These are phyloP conservation scores for Saururus chinensis DNA, from an alignment of 164 flowering plant species.

Conservation along the genomic window DNA sequence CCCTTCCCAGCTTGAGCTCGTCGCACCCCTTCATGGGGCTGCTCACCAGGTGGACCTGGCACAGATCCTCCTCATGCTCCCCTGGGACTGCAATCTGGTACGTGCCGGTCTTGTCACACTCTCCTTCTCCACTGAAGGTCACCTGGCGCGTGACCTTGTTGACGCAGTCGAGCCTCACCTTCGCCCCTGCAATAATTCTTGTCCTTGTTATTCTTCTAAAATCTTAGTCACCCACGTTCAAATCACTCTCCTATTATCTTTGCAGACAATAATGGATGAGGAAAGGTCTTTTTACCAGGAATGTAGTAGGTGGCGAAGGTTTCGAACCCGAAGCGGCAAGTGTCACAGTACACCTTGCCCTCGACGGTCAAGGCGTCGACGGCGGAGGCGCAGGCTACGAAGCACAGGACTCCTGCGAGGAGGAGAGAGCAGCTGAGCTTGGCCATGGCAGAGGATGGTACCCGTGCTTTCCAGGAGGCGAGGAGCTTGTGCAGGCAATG, in stretches of 20 bases:
- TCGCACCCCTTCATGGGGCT: slow-evolving; percentile 32
- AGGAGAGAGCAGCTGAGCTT: neutral
- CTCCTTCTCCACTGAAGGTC: slow-evolving; percentile 23
- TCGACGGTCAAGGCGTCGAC: neutral
- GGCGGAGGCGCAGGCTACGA: neutral
- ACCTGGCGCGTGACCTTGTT: slow-evolving; percentile 18
- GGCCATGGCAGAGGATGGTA: neutral
- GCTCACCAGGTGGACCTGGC: slow-evolving; percentile 29
- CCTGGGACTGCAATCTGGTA: slow-evolving; percentile 30
- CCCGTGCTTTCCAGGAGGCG: no score
- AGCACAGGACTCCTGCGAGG: neutral
- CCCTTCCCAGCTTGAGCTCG: slow-evolving; percentile 9
- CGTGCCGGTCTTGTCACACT: slow-evolving; percentile 23
- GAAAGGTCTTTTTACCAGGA: slow-evolving; percentile 1
- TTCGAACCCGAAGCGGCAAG: slow-evolving; percentile 8
- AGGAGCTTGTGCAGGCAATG: no score
- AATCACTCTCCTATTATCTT: neutral
- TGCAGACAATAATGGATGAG: neutral
- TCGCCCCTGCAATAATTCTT: slow-evolving; percentile 1
- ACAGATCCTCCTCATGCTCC: slow-evolving; percentile 55
- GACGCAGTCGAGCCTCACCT: slow-evolving; percentile 33
- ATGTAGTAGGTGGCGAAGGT: slow-evolving; percentile 4
- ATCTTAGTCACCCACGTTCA: neutral
- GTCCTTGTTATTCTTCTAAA: neutral
- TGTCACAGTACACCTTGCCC: slow-evolving; percentile 10